Conservation (phyloP, 352 stramenopile species). For the Thalassiosira exigua region DNA sequence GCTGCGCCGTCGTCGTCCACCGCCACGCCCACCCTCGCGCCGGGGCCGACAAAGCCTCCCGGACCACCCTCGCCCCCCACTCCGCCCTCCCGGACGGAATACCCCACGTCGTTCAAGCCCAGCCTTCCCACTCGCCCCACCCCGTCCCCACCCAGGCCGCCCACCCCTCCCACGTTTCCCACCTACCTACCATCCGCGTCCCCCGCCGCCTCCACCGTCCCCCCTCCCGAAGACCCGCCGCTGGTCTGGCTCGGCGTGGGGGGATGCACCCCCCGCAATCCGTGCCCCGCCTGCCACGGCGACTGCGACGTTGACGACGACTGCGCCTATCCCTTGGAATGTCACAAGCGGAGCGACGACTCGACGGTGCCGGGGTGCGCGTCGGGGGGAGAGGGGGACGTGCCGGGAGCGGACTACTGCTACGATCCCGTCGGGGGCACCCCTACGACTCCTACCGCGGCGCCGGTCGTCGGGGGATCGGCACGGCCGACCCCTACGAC, state of each 20-base stretch:
- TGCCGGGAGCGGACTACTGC: slow-evolving; percentile 22
- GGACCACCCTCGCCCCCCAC: too few species aligned
- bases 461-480: too few species aligned
- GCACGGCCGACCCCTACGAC: neutral
- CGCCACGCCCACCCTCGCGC: too few species aligned
- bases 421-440: neutral
- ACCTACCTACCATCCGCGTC: neutral
- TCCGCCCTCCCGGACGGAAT: too few species aligned
- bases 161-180: neutral
- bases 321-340: slow-evolving; percentile 47
- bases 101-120: neutral
- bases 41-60: too few species aligned
- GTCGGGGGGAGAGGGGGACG: slow-evolving; percentile 22
- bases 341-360: slow-evolving; percentile 29
- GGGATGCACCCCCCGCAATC: slow-evolving; percentile 5
- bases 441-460: neutral
- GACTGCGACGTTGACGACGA: slow-evolving; percentile 49
- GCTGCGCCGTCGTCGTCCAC: too few species aligned
- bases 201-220: neutral
- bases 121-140: neutral
- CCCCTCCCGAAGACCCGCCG: neutral
- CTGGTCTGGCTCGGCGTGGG: slow-evolving; percentile 1
- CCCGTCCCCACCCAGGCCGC: slow-evolving; percentile 1
- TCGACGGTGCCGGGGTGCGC: slow-evolving; percentile 48
- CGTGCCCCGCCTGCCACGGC: slow-evolving; percentile 20